Conservation (phyloP, 2,329 filamentous ascomycete genomes). For the Arthrinium puccinioides region DNA sequence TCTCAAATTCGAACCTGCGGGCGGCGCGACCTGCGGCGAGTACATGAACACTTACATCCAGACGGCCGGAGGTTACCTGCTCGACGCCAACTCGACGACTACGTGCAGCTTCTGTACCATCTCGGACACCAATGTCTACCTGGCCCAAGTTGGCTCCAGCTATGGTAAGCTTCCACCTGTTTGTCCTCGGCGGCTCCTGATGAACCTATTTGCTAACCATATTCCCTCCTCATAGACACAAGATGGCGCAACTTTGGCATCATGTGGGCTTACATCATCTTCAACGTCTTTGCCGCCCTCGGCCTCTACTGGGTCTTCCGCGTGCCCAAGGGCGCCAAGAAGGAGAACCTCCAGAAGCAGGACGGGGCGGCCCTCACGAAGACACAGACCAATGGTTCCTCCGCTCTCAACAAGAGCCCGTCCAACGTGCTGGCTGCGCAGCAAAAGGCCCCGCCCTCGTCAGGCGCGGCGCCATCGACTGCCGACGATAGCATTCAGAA, state of each 20-base stretch:
- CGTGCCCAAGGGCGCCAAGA: constrained; percentile 26
- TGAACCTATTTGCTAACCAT: neutral
- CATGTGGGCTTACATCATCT: constrained; percentile 41
- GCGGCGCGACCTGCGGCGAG: constrained; percentile 41
- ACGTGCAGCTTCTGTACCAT: constrained; percentile 33
- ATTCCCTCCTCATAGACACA: constrained; percentile 16
- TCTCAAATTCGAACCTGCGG: constrained; percentile 49
- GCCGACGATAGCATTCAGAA: too few species aligned
- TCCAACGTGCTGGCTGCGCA: too few species aligned
- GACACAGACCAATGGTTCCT: too few species aligned
- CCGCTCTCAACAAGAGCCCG: too few species aligned
- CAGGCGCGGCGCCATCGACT: too few species aligned
- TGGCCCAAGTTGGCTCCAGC: constrained; percentile 28
- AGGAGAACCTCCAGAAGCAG: constrained; percentile 6
- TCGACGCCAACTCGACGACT: constrained; percentile 30
- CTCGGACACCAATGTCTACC: constrained; percentile 23
- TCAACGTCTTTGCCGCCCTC: constrained; percentile 42
- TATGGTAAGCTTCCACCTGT: constrained; percentile 20
- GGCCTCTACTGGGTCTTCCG: constrained; percentile 39
- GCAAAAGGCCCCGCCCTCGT: too few species aligned
- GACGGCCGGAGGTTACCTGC: constrained; percentile 31
- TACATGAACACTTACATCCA: constrained; percentile 44
- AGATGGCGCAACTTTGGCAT: constrained; percentile 48
- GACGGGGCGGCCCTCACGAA: too few species aligned
- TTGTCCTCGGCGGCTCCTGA: neutral